These are phyloP conservation scores for Yamagishiella unicocca DNA, from an alignment of 139 green algal species.

Conservation along the genomic window DNA sequence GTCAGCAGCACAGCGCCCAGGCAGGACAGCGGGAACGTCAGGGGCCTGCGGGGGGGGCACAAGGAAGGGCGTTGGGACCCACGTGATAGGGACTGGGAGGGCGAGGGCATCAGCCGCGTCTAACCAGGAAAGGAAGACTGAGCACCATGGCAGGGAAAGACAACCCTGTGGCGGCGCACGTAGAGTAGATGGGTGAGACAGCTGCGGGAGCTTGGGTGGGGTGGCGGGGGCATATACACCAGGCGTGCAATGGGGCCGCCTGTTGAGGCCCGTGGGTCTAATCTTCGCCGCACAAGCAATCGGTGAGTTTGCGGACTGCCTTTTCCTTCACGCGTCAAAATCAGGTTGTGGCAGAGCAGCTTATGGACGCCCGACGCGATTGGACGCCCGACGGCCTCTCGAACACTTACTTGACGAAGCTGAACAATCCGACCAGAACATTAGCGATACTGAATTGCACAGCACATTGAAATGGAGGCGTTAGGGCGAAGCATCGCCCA, in stretches of 20 bases:
- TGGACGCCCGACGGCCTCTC: not conserved
- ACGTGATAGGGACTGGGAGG: not conserved
- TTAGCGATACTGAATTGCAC: conserved; percentile 2
- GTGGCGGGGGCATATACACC: not conserved
- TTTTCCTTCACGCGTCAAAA: not conserved
- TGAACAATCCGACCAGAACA: not conserved
- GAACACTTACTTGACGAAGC: not conserved
- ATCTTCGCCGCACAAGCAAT: not conserved
- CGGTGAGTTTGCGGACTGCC: not conserved
- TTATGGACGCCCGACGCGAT: not conserved
- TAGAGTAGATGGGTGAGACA: not conserved
- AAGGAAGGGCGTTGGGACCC: not conserved
- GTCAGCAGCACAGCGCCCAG: not conserved
- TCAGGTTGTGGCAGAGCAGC: not conserved
- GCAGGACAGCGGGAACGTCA: conserved; percentile 10
- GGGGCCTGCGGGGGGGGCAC: not conserved
- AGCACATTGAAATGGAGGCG: not conserved
- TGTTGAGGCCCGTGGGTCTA: no score
- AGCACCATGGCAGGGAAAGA: not conserved
- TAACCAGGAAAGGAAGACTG: not conserved
- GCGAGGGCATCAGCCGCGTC: not conserved
- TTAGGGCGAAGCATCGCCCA: not conserved
- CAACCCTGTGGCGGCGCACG: not conserved
- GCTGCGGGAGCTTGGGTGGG: no score
- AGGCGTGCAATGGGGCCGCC: not conserved